These are phyloP conservation scores for Ascochyta rabiei DNA, from an alignment of 2,329 filamentous ascomycete genomes.

Conservation along the genomic window DNA sequence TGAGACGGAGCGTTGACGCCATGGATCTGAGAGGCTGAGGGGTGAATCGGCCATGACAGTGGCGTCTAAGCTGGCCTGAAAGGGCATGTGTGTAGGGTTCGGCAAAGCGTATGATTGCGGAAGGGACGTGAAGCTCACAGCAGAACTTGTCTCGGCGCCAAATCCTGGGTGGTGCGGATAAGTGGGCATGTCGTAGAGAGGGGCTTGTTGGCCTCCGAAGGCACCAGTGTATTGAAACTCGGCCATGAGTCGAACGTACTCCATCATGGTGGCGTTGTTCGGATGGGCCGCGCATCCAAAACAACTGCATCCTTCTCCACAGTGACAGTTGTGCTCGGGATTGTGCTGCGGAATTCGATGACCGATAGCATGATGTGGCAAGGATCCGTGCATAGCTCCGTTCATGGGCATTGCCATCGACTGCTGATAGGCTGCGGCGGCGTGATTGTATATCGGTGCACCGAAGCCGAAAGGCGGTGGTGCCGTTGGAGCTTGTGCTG, in stretches of 20 bases:
- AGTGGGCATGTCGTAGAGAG: slow-evolving; percentile 43
- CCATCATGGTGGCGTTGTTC: slow-evolving; percentile 68
- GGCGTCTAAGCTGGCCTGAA: slow-evolving; percentile 27
- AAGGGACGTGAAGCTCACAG: slow-evolving; percentile 22
- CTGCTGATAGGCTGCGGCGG: slow-evolving; percentile 38
- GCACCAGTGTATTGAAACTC: slow-evolving; percentile 44
- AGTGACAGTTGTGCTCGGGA: slow-evolving; percentile 61
- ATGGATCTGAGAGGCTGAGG: slow-evolving; percentile 24
- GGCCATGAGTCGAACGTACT: slow-evolving; percentile 54
- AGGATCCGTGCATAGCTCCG: slow-evolving; percentile 15
- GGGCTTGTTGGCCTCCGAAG: slow-evolving; percentile 38
- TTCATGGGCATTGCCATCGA: slow-evolving; percentile 44
- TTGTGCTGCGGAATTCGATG: slow-evolving; percentile 43
- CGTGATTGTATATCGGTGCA: slow-evolving; percentile 44
- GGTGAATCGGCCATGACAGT: slow-evolving; percentile 27
- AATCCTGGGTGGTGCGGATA: slow-evolving; percentile 43
- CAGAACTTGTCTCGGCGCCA: slow-evolving; percentile 31
- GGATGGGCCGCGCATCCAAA: slow-evolving; percentile 72
- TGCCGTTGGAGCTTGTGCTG: slow-evolving; percentile 21
- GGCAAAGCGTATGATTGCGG: slow-evolving; percentile 27
- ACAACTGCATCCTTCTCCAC: slow-evolving; percentile 70
- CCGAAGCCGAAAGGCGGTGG: slow-evolving; percentile 37
- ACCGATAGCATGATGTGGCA: slow-evolving; percentile 33
- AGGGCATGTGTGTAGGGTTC: slow-evolving; percentile 26
- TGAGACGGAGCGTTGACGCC: slow-evolving; percentile 31